These are phyloP conservation scores for Luvunga scandens DNA, from an alignment of 345 rosid genomes.

Conservation along the genomic window DNA sequence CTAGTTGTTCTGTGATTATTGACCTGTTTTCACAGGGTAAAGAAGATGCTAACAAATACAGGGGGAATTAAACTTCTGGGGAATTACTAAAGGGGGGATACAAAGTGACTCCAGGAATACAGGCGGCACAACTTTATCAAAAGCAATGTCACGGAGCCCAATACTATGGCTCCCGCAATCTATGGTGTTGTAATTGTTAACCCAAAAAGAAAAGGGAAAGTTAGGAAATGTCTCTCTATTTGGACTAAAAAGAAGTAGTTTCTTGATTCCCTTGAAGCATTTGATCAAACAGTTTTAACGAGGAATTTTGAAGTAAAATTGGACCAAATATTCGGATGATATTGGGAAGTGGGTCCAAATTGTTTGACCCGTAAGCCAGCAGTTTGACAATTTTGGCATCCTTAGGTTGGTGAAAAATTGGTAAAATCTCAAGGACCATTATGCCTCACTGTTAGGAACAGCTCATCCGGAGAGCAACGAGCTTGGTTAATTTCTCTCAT, in stretches of 20 bases:
- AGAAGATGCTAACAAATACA: background rate
- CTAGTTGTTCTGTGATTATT: constrained; percentile 3
- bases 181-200: constrained; percentile 21
- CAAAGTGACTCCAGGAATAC: constrained; percentile 19
- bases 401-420: background rate
- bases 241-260: background rate
- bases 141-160: constrained; percentile 18
- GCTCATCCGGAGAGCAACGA: background rate
- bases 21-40: background rate
- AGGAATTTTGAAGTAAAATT: background rate
- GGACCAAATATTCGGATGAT: background rate
- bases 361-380: constrained; percentile 11
- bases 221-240: background rate
- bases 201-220: background rate
- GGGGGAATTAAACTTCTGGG: constrained; percentile 4
- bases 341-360: constrained; percentile 18
- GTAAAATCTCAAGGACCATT: background rate
- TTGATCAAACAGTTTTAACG: background rate
- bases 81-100: constrained; percentile 5
- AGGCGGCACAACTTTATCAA: constrained; percentile 23
- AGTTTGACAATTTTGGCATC: background rate
- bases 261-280: background rate
- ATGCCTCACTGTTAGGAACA: background rate
- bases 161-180: constrained; percentile 29
- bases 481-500: background rate